Conservation (phyloP, 768 basidiomycete species). For the Boletus coccyginus region DNA sequence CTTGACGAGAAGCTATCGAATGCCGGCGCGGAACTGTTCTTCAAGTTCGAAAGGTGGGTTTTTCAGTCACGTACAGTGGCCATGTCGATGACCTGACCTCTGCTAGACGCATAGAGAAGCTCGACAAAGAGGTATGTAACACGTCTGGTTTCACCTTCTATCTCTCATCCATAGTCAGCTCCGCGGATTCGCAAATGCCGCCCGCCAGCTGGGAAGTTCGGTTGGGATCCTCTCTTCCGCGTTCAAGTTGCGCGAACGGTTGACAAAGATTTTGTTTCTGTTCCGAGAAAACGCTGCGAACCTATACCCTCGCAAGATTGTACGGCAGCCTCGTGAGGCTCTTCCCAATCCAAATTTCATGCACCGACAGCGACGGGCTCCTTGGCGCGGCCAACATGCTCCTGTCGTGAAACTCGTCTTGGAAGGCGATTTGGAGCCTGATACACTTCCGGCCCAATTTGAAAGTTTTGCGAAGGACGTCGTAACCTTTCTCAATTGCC, state of each 20-base stretch:
- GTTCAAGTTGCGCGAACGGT: slow-evolving; percentile 48
- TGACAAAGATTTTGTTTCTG: slow-evolving; percentile 47
- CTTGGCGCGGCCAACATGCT: slow-evolving; percentile 35
- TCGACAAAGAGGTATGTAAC: slow-evolving; percentile 45
- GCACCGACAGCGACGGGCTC: slow-evolving; percentile 29
- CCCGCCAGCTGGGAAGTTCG: slow-evolving; percentile 53
- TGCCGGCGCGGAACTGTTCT: slow-evolving; percentile 49
- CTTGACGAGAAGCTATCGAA: slow-evolving; percentile 50
- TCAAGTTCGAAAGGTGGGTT: slow-evolving; percentile 45
- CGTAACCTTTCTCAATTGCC: slow-evolving; percentile 48
- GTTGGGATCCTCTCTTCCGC: slow-evolving; percentile 56
- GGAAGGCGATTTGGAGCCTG: slow-evolving; percentile 44
- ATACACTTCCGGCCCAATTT: slow-evolving; percentile 47
- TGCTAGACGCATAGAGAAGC: slow-evolving; percentile 42
- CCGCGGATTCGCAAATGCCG: slow-evolving; percentile 52
- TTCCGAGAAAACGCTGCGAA: slow-evolving; percentile 58
- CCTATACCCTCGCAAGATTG: slow-evolving; percentile 50
- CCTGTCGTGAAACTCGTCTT: slow-evolving; percentile 36
- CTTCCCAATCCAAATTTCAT: slow-evolving; percentile 37
- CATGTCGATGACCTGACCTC: slow-evolving; percentile 4
- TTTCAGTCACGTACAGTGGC: not conserved
- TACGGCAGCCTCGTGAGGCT: slow-evolving; percentile 37
- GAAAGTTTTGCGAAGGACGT: slow-evolving; percentile 47
- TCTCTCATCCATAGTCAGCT: slow-evolving; percentile 33
- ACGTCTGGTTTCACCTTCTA: not conserved